These are phyloP conservation scores for Coniochaeta pulveracea DNA, from an alignment of 2,329 filamentous ascomycete genomes.

Conservation along the genomic window DNA sequence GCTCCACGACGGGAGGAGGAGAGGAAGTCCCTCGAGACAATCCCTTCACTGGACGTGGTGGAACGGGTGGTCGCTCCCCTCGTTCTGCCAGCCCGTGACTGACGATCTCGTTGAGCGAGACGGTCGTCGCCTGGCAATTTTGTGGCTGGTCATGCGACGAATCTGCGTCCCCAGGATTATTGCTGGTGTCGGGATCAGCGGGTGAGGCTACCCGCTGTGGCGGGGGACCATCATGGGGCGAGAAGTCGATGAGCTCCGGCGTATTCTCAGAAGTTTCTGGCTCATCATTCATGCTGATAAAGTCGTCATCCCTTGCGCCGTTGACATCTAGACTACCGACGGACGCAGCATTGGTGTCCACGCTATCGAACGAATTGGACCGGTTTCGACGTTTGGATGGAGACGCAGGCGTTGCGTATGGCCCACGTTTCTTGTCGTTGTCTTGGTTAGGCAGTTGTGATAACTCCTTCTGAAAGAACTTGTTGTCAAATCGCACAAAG, in stretches of 20 bases:
- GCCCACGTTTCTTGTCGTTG: slow-evolving; percentile 14
- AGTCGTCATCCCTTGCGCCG: slow-evolving; percentile 9
- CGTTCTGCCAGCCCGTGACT: neutral
- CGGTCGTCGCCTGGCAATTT: slow-evolving; percentile 6
- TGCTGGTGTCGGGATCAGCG: too few relatives aligned
- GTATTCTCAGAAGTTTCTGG: slow-evolving; percentile 1
- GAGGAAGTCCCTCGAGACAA: too few relatives aligned
- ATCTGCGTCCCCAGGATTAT: slow-evolving; percentile 4
- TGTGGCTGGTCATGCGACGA: slow-evolving; percentile 1
- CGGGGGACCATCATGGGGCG: neutral
- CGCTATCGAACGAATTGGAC: slow-evolving; percentile 31
- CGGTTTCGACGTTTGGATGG: slow-evolving; percentile 34
- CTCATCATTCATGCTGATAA: neutral
- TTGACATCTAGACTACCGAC: slow-evolving; percentile 24
- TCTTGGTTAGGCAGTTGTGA: slow-evolving; percentile 9
- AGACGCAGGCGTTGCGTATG: slow-evolving; percentile 15
- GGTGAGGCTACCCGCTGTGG: neutral
- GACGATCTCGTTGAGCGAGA: slow-evolving; percentile 7
- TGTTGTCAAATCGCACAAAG: slow-evolving; percentile 23
- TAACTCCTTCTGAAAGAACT: slow-evolving; percentile 20
- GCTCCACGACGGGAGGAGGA: too few relatives aligned
- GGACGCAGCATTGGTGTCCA: slow-evolving; percentile 33
- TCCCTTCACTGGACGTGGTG: too few relatives aligned
- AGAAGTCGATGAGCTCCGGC: slow-evolving; percentile 4
- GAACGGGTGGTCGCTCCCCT: neutral